Base-by-base conservation (phyloP, 2,329 filamentous ascomycete species). In the Penicillium crustosum region DNA sequence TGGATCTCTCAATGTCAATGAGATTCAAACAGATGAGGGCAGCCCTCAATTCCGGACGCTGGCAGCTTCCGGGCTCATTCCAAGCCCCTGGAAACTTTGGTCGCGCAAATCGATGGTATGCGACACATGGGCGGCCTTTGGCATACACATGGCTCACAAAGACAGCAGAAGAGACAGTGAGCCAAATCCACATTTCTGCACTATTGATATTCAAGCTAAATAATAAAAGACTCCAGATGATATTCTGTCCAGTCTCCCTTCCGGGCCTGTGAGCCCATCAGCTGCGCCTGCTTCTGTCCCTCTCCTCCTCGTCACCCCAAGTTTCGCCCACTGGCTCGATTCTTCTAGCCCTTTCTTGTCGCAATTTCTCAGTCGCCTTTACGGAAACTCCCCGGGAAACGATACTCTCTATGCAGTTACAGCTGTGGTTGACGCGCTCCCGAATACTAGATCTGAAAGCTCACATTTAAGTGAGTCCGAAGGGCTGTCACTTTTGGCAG, bases 401-500 rank as follows among this genome's bases (percentile, higher is more conserved):
- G 60, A 54, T n/a, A 50, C 65, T 10, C 36, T 69, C 15, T 65
- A 75, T 49, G 67, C 72, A 6, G 61, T 77, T 49, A 68, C 68
- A 21, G 74, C 74, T 17, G 66, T 78, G 10, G 63, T 78, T 27
- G 75, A 78, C 54, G 70, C 68, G 57, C 59, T 78, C 25, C 72
- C 75, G 10, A 56, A 62, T 47, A 57, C 36, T 42, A 44, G 56
- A 47, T 35, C 53, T 38, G 12, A 33, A 42, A 48, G 21, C 41
- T 7, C n/a, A 17, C 31, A 25, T 47, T n/a, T 55, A 21, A 51
- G 1, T 12, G 73, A 70, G 7, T 66, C 57, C 0, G 74, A 77
- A 59, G 75, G 75, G 2, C 33, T 77, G 21, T 73, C 75, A 4
- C 53, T 77, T 10, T 52, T 77, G 49, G 60, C 70, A 25, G 67